Evolutionary conservation across 257 asterid species (phyloP), one percentile per base, ranked within the genome.

Genomic region (Solanum corneliomulleri): DNA sequence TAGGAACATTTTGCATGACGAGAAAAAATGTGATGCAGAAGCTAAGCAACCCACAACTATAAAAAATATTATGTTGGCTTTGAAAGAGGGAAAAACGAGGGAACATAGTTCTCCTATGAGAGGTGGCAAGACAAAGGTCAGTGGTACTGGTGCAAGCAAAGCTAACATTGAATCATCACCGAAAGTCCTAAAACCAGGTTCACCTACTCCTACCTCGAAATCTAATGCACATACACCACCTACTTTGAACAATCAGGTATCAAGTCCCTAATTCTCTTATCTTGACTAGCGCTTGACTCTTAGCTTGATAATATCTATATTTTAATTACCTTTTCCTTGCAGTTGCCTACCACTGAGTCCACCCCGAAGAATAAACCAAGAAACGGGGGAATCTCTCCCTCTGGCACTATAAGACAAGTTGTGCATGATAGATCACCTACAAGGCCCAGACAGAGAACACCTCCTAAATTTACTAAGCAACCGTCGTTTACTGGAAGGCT

Each of bases 21-120:
- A 91, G 83, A 92, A 78, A 85, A 90, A 89, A 83, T 74, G 83
- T 81, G 87, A 71, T 47, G 82, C 77, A 39, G 95, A 91, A 92
- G 85, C 76, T 20, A 96, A 96, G 90, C 98, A 91, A 88, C 98
- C 99, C 3, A 94, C 87, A 88, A 91, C 90, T 3, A 92, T 96
- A 71, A 95, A 91, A 88, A 92, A 91, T 84, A 95, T 93, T 87
- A 94, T 94, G 98, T 90, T 92, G 92, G 98, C 97, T 87, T 91
- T 95, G 75, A 97, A 91, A 92, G 98, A 95, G 92, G 99, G 97
- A 58, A 95, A 92, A 86, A 90, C 35, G 87, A 92, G 98, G 92
- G 99, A 97, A 86, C 93, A 89, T 90, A 93, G 93, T 91, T 96
- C 98, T 70, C 99, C 99, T 6, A 85, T 95, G 93, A 93, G 98